Evolutionary conservation across 2,329 filamentous ascomycete genomes (phyloP), one percentile per base, ranked within the genome.

Genomic region (Pseudocercospora macadamiae): DNA sequence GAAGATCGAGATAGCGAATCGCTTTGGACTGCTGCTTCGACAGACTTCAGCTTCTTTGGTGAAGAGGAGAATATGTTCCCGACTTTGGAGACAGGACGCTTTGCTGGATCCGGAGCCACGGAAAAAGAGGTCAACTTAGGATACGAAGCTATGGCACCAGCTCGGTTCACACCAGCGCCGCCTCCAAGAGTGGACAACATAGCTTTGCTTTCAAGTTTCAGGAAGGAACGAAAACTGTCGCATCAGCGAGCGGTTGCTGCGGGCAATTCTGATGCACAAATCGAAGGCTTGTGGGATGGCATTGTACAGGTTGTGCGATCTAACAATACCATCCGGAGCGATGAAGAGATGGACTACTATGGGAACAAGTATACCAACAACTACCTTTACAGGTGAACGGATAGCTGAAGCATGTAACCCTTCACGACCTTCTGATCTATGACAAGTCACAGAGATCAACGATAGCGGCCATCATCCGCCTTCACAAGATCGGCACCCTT

Each of bases 251-350:
- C 36, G 25, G n/a, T 69, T 8, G 71, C 70, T 3, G 42, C 42
- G 19, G 71, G 68, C 51, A 74, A 73, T 12, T 55, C 66, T 14
- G 69, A 77, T 2, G 70, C 71, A 18, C 69, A 72, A 12, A 77
- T 85, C 0, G 81, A 84, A 56, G 84, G 84, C 0, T 79, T 83
- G 62, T 87, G 85, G 85, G 78, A 81, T 26, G 85, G 85, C 4
- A 76, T 83, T 30, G 79, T 87, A 21, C 82, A 82, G 54, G 77
- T 87, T 26, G 74, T 86, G n/a, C 74, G 83, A n/a, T 71, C 72
- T 14, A 61, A 54, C n/a, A 55, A 39, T 14, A 62, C 56, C 3
- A 52, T 66, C n/a, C 62, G 64, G 9, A 59, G 57, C 28, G 70
- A 72, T 39, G 71, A 73, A 34, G 69, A 72, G 39, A 49, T 67